Conservation (phyloP, 78 protist species). For the Anaeramoeba flamelloides region DNA sequence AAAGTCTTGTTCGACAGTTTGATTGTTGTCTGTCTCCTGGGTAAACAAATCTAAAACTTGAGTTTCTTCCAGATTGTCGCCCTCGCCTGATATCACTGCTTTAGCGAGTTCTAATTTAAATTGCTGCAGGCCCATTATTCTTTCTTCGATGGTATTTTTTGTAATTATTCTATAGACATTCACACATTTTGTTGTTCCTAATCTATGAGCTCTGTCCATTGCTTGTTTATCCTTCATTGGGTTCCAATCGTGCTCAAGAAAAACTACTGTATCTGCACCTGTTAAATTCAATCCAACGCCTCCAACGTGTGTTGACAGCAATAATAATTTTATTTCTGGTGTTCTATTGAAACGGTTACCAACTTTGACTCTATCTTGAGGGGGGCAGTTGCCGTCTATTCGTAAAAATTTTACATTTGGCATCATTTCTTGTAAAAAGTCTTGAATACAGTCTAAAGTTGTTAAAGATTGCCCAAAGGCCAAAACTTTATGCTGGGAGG, state of each 20-base stretch:
- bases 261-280: conserved; percentile 89
- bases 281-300: conserved; percentile 86
- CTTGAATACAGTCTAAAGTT: background rate
- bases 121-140: background rate
- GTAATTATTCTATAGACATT: background rate
- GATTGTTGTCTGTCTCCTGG: too few species aligned
- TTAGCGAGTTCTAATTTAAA: background rate
- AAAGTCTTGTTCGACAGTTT: too few species aligned
- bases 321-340: conserved; percentile 66
- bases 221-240: conserved; percentile 90
- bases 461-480: background rate
- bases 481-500: background rate
- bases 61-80: too few species aligned
- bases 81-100: too few species aligned
- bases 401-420: background rate
- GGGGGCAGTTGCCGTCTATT: background rate
- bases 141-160: background rate
- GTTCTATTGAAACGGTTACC: conserved; percentile 51
- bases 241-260: conserved; percentile 92
- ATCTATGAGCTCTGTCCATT: conserved; percentile 64
- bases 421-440: background rate
- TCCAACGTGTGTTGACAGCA: conserved; percentile 89
- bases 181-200: background rate
- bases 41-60: too few species aligned
- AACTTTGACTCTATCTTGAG: background rate